Conservation (phyloP, 306 rosid species). For the Pterocarpus macrocarpus region DNA sequence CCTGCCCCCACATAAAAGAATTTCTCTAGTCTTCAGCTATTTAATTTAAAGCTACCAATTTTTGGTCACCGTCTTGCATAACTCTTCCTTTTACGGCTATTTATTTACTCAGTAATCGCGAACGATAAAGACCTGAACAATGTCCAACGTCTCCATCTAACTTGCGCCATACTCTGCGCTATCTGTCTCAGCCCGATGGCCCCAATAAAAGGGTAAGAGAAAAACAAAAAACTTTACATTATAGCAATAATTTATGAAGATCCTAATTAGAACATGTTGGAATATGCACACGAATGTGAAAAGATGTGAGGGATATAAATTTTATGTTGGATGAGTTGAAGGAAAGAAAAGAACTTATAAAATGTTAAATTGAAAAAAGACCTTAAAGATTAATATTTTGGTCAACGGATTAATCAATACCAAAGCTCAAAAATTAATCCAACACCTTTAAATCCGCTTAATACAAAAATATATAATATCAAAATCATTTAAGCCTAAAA, state of each 20-base stretch:
- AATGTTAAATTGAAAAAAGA: too few species aligned
- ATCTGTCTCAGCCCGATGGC: background rate
- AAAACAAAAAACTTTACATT: background rate
- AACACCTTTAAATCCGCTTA: too few species aligned
- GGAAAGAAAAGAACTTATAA: too few species aligned
- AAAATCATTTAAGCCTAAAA: too few species aligned
- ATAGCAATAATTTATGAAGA: background rate
- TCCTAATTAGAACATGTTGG: background rate
- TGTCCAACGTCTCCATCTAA: constrained; percentile 5
- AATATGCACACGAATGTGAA: too few species aligned
- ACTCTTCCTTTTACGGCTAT: background rate
- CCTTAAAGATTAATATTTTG: too few species aligned
- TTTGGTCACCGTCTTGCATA: background rate
- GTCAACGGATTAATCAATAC: too few species aligned
- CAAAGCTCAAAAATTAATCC: too few species aligned
- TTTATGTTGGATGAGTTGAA: too few species aligned
- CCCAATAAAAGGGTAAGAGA: too few species aligned
- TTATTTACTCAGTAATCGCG: background rate
- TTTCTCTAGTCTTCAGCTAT: background rate
- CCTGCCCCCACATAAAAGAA: background rate
- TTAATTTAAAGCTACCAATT: background rate
- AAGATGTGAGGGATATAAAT: too few species aligned
- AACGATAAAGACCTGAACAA: background rate
- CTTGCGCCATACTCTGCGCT: background rate
- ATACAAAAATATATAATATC: too few species aligned